Base-by-base conservation (phyloP, 169 alveolate genomes). In the Theileria sp. region DNA sequence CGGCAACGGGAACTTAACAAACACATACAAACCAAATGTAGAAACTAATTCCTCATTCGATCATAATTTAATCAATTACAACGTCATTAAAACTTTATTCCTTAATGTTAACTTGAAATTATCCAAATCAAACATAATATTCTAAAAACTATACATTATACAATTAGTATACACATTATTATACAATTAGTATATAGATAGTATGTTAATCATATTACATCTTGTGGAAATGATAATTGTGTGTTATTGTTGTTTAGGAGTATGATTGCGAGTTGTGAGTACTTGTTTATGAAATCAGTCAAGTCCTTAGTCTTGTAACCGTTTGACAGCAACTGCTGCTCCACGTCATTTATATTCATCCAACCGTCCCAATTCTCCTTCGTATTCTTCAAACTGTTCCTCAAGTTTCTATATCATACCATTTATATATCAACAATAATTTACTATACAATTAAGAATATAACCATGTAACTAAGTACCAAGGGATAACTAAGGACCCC, bases 281-380 rank as follows among this genome's bases (percentile, higher is more conserved):
- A 93, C 54, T 87, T 92, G 65, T 86, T 93, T 25, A 93, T 83
- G 38, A 93, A 92, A 13, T 86, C 89, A 61, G 60, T 67, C 25
- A 87, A 77, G 32, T 86, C 92, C 76, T 78, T 90, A 61, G 73
- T 82, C 60, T 86, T 85, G 62, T 85, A 83, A 25, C 93, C 95
- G 60, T 80, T 77, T n/a, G 90, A 86, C 61, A 85, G 73, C 19
- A 80, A 84, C 73, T 81, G 92, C 80, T 73, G 90, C 80, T 86
- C 94, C 17, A 91, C 74, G 36, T 91, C 94, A 51, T 81, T 85
- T 58, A 88, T 58, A 25, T 80, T 70, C 66, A 86, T 71, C 94
- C 94, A 87, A 50, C 94, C 94, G 87, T 83, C 93, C 95, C 93
- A 89, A 61, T 65, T 70, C 26, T 76, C 85, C 44, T 75, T 83